Conservation (phyloP, 345 rosid genomes). For the Citrus sinensis region DVS_A1.0 CM039165.1:37877001-37877500, state of each 20-base stretch:
- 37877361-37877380: too few species aligned
- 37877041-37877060: constrained; percentile 37
- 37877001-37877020: constrained; percentile 19
- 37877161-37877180: too few species aligned
- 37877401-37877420: constrained; percentile 61
- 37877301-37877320: not conserved
- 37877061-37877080: constrained; percentile 31
- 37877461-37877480: constrained; percentile 11
- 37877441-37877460: constrained; percentile 42
- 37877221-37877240: constrained; percentile 28
- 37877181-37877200: constrained; percentile 40
- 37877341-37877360: not conserved
- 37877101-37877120: not conserved
- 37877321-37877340: not conserved
- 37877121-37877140: not conserved
- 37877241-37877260: constrained; percentile 47
- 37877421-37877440: constrained; percentile 68
- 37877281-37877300: not conserved
- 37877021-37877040: constrained; percentile 53
- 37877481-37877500: constrained; percentile 21
- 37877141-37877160: not conserved
- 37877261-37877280: constrained; percentile 30
- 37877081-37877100: constrained; percentile 25
- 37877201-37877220: constrained; percentile 53
- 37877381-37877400: constrained; percentile 39